These are phyloP conservation scores for Stephania cephalantha DNA, from an alignment of 164 flowering plant genomes.

Conservation along the genomic window DNA sequence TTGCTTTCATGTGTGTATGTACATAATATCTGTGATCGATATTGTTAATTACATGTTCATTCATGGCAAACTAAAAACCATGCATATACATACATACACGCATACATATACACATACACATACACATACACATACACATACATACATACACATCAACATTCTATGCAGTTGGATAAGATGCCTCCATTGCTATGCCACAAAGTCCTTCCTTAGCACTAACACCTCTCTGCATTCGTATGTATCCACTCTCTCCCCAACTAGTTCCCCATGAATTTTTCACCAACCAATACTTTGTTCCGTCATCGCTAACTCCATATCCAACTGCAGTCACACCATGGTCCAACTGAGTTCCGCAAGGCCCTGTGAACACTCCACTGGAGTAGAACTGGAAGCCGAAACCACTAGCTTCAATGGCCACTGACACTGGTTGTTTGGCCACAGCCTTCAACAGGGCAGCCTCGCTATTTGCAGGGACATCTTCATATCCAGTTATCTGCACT, in stretches of 20 bases:
- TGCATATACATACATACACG: no score
- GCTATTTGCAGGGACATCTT: constrained; percentile 2
- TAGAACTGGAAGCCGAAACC: constrained; percentile 12
- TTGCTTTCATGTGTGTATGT: no score
- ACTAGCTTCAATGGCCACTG: constrained; percentile 13
- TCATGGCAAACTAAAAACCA: no score
- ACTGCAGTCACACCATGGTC: constrained; percentile 25
- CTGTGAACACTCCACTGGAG: constrained; percentile 9
- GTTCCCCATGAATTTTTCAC: constrained; percentile 32
- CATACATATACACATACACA: no score
- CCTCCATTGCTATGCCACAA: constrained; percentile 28
- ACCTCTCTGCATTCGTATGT: constrained; percentile 22
- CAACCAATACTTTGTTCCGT: constrained; percentile 27
- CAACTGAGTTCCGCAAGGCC: constrained; percentile 8
- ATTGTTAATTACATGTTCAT: no score
- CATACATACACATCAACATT: no score
- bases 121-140: no score
- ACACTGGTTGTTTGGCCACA: constrained; percentile 16
- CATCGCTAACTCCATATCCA: constrained; percentile 22
- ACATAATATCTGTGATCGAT: no score
- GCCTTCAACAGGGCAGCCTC: constrained; percentile 11
- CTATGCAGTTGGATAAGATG: constrained; percentile 24
- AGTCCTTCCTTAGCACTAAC: constrained; percentile 19
- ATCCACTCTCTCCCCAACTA: constrained; percentile 25
- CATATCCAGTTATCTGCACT: constrained; percentile 16